These are phyloP conservation scores for Fusarium napiforme DNA, from an alignment of 2,329 filamentous ascomycete genomes.

Conservation along the genomic window DNA sequence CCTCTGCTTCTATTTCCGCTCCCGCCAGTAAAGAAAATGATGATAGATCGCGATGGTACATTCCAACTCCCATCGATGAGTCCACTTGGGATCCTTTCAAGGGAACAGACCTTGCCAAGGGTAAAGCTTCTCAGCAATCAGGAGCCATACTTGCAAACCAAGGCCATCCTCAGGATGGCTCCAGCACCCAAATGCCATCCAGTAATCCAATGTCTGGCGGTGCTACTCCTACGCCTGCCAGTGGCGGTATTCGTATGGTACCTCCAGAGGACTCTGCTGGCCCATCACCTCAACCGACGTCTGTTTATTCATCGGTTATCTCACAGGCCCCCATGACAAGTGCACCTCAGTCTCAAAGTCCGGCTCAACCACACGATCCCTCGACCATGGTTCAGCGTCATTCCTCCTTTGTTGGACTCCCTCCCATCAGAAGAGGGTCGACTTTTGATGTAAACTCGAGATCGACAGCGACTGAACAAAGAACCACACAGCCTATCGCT, in stretches of 20 bases:
- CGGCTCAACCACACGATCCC: conserved; percentile 12
- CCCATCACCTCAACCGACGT: conserved; percentile 13
- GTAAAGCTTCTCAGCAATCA: conserved; percentile 21
- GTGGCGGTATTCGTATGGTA: conserved; percentile 38
- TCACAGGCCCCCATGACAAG: not conserved
- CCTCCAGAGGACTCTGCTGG: conserved; percentile 24
- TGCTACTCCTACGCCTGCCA: conserved; percentile 23
- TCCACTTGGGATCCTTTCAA: conserved; percentile 41
- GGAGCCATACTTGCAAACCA: conserved; percentile 11
- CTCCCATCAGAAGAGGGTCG: conserved; percentile 68
- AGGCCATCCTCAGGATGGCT: conserved; percentile 2
- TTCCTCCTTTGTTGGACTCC: conserved; percentile 66
- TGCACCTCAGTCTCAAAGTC: conserved; percentile 18
- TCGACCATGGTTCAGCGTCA: conserved; percentile 53
- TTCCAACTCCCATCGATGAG: conserved; percentile 36
- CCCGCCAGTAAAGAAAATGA: conserved; percentile 28
- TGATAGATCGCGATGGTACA: conserved; percentile 36
- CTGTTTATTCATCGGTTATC: conserved; percentile 3
- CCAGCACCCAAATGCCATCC: conserved; percentile 4
- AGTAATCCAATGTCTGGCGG: conserved; percentile 22
- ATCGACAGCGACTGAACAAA: conserved; percentile 47
- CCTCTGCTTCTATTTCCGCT: not conserved
- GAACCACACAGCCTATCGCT: conserved; percentile 49
- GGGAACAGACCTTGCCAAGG: conserved; percentile 24
- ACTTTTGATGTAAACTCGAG: conserved; percentile 60